Percentiles rank a stretch among this genome's conserved stretches.
These are phyloP conservation scores for Didymella segeticola DNA, from an alignment of 2,329 filamentous ascomycete species.

Conservation along the genomic window DNA sequence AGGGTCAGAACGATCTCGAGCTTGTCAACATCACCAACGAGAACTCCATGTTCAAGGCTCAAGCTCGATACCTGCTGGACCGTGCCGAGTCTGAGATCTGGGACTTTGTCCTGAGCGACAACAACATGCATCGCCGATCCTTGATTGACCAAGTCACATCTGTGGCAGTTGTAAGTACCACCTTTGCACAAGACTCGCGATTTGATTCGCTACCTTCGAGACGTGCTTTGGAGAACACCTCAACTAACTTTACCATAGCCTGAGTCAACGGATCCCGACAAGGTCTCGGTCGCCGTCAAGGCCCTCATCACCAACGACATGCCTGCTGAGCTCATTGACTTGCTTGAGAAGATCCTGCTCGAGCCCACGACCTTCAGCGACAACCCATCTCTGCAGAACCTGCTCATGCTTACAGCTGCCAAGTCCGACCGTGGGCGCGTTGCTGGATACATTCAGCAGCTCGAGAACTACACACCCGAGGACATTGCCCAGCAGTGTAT, in stretches of 20 bases:
- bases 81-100: slow-evolving; percentile 90
- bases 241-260: slow-evolving; percentile 1
- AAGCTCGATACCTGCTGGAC: slow-evolving; percentile 92
- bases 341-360: slow-evolving; percentile 98
- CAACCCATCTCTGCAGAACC: slow-evolving; percentile 93
- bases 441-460: slow-evolving; percentile 93
- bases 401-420: slow-evolving; percentile 93
- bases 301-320: slow-evolving; percentile 91
- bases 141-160: slow-evolving; percentile 96
- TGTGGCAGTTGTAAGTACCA: slow-evolving; percentile 71
- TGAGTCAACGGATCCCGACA: slow-evolving; percentile 81
- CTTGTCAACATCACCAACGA: slow-evolving; percentile 98
- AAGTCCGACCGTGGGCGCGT: slow-evolving; percentile 95
- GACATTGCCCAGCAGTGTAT: slow-evolving; percentile 95
- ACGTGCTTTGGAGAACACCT: neutral
- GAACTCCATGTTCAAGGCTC: slow-evolving; percentile 99
- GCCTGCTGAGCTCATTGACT: slow-evolving; percentile 91
- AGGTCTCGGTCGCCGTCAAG: slow-evolving; percentile 92
- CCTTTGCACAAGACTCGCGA: neutral
- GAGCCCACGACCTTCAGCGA: slow-evolving; percentile 99
- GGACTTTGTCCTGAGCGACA: slow-evolving; percentile 91
- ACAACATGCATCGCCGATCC: slow-evolving; percentile 93
- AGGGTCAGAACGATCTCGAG: slow-evolving; percentile 97
- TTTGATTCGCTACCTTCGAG: too few relatives aligned
- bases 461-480: slow-evolving; percentile 87